Percentiles rank a stretch among this genome's conserved stretches.
phyloP scores from a whole-genome alignment of 768 basidiomycete species.

The Glaciozyma martinii region DNA sequence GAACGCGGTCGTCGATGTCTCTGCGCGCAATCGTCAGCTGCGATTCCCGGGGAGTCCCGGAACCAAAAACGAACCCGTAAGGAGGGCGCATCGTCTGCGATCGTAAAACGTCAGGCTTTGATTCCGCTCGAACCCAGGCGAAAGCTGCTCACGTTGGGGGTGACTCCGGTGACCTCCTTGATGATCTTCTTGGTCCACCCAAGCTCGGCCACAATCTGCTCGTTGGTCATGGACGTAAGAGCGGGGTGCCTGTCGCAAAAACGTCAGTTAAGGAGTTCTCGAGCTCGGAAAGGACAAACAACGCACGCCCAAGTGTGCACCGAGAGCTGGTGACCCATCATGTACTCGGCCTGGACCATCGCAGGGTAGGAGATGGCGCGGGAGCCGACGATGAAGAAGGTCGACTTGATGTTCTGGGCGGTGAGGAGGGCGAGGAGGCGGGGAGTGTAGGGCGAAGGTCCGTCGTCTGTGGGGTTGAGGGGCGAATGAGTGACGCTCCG shows the following conservation, averaged over 20 bases:
- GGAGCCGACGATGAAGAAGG: conserved; percentile 82
- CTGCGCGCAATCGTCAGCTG: conserved; percentile 32
- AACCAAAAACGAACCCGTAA: conserved; percentile 38
- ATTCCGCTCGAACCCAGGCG: not conserved
- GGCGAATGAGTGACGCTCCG: not conserved
- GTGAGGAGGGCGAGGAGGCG: conserved; percentile 63
- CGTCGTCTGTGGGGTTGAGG: conserved; percentile 56
- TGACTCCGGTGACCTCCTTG: conserved; percentile 62
- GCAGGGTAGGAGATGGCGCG: conserved; percentile 64
- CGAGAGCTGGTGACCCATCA: conserved; percentile 68
- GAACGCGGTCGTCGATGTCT: conserved; percentile 64
- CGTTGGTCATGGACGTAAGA: conserved; percentile 64
- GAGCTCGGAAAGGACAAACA: not conserved
- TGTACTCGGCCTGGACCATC: conserved; percentile 65
- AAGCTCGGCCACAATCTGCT: conserved; percentile 73
- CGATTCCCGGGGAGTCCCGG: conserved; percentile 7
- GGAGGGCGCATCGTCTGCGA: conserved; percentile 51
- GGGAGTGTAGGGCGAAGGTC: conserved; percentile 68
- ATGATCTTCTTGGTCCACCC: conserved; percentile 82
- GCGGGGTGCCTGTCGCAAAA: conserved; percentile 64
- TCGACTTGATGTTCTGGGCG: conserved; percentile 57
- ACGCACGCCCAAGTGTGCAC: conserved; percentile 63
- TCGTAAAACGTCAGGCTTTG: not conserved
- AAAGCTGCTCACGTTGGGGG: conserved; percentile 47
- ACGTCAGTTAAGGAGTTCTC: not conserved